Evolutionary conservation across 495 filamentous ascomycete species (phyloP), one percentile per base, ranked within the genome.

Genomic region (Rhizodiscina lignyota): DNA sequence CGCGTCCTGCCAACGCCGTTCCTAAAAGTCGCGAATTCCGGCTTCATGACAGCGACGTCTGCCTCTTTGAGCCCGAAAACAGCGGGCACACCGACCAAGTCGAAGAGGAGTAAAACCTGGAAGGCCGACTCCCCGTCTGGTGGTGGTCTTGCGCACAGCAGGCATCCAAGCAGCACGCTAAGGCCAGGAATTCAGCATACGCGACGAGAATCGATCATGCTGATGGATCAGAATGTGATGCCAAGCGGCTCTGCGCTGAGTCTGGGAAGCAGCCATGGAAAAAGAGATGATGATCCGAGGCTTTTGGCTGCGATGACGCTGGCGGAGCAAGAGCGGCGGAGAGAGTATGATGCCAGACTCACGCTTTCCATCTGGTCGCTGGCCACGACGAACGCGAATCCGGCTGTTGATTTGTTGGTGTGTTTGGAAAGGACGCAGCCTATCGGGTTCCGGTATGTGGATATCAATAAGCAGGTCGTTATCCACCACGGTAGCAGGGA

Each of bases 391-490:
- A 77, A 84, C 35, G 85, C 87, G 13, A 96, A 99, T 52, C 91
- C 89, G 1, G 85, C 87, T 1, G 78, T 92, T 10, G 89, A 99
- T 55, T 57, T 99, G 6, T 61, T 99, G 2, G 80, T 93, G 8
- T 99, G 89, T 50, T 60, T 99, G 11, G 89, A 99, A 55, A 75
- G 91, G 15, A 71, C 79, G 6, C 80, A 91, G 44, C 74, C 81
- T 0, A 94, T 99, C 45, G 89, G 89, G 0, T 99, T 99, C 57
- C 73, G 86, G 20, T 99, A 99, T 47, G 85, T 92, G 13, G 89
- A 99, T 50, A 94, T 96, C 43, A 89, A 74, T 0, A 70, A 84
- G 5, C 69, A 78, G 0, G 81, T 94, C 1, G 78, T 92, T 18
- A 92, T 99, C 39, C 87, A 93, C 45, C 89, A 99, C 47, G 89